Evolutionary conservation across 2,329 filamentous ascomycete species (phyloP), one percentile per base, ranked within the genome.

Genomic region (Coniochaeta sp.): DNA sequence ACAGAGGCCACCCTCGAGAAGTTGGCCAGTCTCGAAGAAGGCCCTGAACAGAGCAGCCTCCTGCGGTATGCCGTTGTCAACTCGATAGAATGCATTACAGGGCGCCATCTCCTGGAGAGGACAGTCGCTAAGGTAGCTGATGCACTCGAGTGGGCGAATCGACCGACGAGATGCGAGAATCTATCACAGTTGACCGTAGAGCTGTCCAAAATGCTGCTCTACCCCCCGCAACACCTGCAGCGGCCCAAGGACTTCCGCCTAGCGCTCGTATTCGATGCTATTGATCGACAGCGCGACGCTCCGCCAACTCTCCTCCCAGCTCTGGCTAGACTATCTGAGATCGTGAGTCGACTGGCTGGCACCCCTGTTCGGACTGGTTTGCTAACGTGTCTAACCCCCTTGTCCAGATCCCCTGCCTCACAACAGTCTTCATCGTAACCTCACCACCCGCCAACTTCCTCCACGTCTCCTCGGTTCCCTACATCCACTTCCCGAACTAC

Each of bases 401-500:
- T 55, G 4, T 14, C 54, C 61, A 96, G 91, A 90, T 96, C 52
- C 89, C 91, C 1, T 85, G 81, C 65, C 82, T 98, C 9, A 90
- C 86, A 7, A 85, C 89, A 36, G 75, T 97, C 62, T 86, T 96
- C 67, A 87, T 96, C 62, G 83, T 93, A 59, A 90, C 86, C 28
- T 83, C 86, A 8, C 88, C 91, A 0, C 81, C 87, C 0, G 83
- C 90, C 1, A 81, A 85, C 40, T 82, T 88, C 65, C 82, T 96
- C 9, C 88, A 90, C 65, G 81, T 84, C 8, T 77, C 89, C 4
- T 86, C 88, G 5, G 82, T 88, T 0, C 87, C 91, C 1, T 87
- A 95, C 71, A 79, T 98, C 28, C 85, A 89, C 69, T 98, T 98
- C 70, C 85, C 91, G 1, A 82, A 90, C 2, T 99, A 98, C 74